phyloP scores from a whole-genome alignment of 148 eudicot genomes.

The Diospyros lotus region DNA sequence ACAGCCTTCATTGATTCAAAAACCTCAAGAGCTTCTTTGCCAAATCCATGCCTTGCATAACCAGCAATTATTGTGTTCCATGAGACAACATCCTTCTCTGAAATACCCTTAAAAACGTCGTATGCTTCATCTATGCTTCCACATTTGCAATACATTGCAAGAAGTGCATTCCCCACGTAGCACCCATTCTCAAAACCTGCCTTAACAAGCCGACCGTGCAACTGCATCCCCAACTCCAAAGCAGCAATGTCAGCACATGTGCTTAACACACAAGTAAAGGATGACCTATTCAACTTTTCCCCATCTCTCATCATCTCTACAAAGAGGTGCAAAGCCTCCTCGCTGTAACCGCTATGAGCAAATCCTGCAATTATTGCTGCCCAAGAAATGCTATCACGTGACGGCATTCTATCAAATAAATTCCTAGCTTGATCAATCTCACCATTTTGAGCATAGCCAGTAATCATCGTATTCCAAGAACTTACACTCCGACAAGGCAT shows the following conservation, averaged over 20 bases:
- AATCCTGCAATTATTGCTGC: slow-evolving; percentile 44
- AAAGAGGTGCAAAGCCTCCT: slow-evolving; percentile 40
- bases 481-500: slow-evolving; percentile 37
- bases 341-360: slow-evolving; percentile 38
- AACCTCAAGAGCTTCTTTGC: slow-evolving; percentile 31
- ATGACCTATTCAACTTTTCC: slow-evolving; percentile 32
- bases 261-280: slow-evolving; percentile 40
- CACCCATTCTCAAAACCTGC: slow-evolving; percentile 33
- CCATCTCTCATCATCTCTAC: slow-evolving; percentile 31
- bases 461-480: slow-evolving; percentile 44
- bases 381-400: slow-evolving; percentile 47
- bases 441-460: slow-evolving; percentile 31
- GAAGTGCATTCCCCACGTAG: slow-evolving; percentile 44
- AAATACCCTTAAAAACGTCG: slow-evolving; percentile 26
- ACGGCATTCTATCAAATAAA: slow-evolving; percentile 32
- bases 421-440: slow-evolving; percentile 24
- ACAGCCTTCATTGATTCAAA: slow-evolving; percentile 31
- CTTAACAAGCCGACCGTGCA: slow-evolving; percentile 33
- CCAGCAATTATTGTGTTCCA: slow-evolving; percentile 48
- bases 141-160: slow-evolving; percentile 46
- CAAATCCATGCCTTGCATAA: slow-evolving; percentile 45
- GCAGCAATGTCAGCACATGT: slow-evolving; percentile 47
- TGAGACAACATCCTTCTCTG: slow-evolving; percentile 33
- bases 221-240: slow-evolving; percentile 41
- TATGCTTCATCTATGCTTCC: slow-evolving; percentile 49